Percentiles rank a stretch among this genome's conserved stretches.
phyloP scores from a whole-genome alignment of 805 yeast genomes.

The Diddensiella caesifluorescens region DNA sequence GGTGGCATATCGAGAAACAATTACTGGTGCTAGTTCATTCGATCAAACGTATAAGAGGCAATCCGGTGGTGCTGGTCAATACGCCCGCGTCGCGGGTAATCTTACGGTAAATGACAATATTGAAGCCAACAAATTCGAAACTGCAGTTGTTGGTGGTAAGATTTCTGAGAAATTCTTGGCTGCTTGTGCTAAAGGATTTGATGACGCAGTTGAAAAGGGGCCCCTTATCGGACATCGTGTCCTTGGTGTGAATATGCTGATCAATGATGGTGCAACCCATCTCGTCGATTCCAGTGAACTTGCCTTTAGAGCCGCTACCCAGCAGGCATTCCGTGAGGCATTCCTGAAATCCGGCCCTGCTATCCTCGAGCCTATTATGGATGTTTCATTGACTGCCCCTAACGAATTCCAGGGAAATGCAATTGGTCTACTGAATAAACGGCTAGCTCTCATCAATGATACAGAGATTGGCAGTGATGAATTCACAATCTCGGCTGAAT shows the following conservation, averaged over 20 bases:
- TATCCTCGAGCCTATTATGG: constrained; percentile 94
- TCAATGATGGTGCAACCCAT: constrained; percentile 96
- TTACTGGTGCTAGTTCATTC: constrained; percentile 63
- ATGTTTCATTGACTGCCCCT: constrained; percentile 88
- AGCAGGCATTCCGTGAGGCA: constrained; percentile 87
- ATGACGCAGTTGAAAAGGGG: constrained; percentile 91
- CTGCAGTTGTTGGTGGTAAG: constrained; percentile 93
- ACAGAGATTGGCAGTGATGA: constrained; percentile 94
- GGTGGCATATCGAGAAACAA: constrained; percentile 95
- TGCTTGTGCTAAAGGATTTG: constrained; percentile 94
- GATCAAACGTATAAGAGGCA: constrained; percentile 97
- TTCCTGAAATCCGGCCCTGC: constrained; percentile 80
- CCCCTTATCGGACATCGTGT: constrained; percentile 94
- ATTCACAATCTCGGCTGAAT: constrained; percentile 87
- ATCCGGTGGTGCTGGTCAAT: constrained; percentile 99
- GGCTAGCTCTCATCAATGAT: constrained; percentile 86
- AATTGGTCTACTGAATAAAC: constrained; percentile 85
- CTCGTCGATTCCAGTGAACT: constrained; percentile 95
- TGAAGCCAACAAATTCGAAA: constrained; percentile 47
- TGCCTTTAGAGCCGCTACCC: constrained; percentile 90
- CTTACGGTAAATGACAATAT: constrained; percentile 49
- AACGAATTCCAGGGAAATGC: constrained; percentile 92
- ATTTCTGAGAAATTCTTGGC: constrained; percentile 90
- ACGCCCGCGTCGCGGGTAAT: constrained; percentile 89
- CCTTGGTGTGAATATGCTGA: constrained; percentile 84